Percentiles rank a stretch among this genome's conserved stretches.
phyloP scores from a whole-genome alignment of 805 yeast genomes.

The Yamadazyma insecticola region DNA sequence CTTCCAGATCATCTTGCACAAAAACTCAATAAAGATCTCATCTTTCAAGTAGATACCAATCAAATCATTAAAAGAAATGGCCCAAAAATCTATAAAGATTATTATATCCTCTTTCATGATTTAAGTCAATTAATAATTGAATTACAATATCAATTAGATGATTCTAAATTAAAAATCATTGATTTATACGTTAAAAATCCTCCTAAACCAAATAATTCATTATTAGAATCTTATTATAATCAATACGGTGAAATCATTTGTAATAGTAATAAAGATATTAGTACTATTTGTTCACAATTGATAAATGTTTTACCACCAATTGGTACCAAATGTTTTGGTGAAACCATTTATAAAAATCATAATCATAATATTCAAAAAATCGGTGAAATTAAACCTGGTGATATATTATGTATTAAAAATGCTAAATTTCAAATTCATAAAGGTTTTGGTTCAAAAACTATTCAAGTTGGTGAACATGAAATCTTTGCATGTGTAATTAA shows the following conservation, averaged over 20 bases:
- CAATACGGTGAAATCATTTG: slow-evolving; percentile 33
- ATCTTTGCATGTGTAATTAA: slow-evolving; percentile 54
- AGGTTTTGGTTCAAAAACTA: slow-evolving; percentile 35
- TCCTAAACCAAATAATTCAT: slow-evolving; percentile 43
- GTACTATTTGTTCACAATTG: slow-evolving; percentile 10
- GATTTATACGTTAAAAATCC: slow-evolving; percentile 30
- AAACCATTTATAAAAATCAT: slow-evolving; percentile 56
- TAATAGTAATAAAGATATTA: slow-evolving; percentile 3
- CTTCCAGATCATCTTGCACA: slow-evolving; percentile 50
- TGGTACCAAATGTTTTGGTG: slow-evolving; percentile 70
- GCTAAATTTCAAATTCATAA: slow-evolving; percentile 73
- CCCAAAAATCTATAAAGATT: slow-evolving; percentile 48
- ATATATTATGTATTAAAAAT: slow-evolving; percentile 68
- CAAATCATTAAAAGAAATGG: slow-evolving; percentile 53
- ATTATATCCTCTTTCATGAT: slow-evolving; percentile 69
- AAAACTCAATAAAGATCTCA: slow-evolving; percentile 44
- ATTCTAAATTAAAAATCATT: slow-evolving; percentile 39
- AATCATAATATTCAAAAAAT: slow-evolving; percentile 39
- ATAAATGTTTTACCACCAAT: slow-evolving; percentile 46
- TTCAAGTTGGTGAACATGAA: slow-evolving; percentile 55
- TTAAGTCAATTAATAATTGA: slow-evolving; percentile 63
- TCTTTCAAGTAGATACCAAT: slow-evolving; percentile 63
- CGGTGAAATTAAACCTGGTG: slow-evolving; percentile 78
- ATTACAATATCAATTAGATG: slow-evolving; percentile 48
- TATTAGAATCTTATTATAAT: slow-evolving; percentile 45